Conservation (phyloP, 805 yeast species). For the Brettanomyces anomalus region DNA sequence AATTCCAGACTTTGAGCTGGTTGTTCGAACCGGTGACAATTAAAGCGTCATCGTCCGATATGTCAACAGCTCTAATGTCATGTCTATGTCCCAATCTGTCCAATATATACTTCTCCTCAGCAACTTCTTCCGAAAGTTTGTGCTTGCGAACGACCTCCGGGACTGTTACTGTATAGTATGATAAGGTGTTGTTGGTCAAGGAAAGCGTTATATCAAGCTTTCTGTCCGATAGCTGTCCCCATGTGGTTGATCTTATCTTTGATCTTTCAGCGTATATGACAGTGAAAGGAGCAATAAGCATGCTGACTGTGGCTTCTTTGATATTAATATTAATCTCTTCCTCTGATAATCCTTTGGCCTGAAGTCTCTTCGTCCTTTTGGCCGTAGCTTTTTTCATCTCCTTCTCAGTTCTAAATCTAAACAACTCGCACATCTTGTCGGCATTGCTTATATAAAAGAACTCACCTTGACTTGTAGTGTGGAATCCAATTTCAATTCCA, state of each 20-base stretch:
- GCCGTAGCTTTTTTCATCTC: conserved; percentile 73
- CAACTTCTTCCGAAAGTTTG: conserved; percentile 29
- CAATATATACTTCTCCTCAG: conserved; percentile 42
- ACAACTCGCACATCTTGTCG: conserved; percentile 74
- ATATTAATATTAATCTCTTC: conserved; percentile 49
- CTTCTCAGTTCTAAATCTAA: conserved; percentile 63
- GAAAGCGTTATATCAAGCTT: conserved; percentile 54
- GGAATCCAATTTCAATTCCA: conserved; percentile 52
- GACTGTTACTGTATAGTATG: conserved; percentile 48
- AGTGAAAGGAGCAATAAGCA: conserved; percentile 62
- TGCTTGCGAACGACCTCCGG: conserved; percentile 52
- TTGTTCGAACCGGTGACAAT: conserved; percentile 91
- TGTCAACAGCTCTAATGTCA: conserved; percentile 76
- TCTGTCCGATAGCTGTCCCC: conserved; percentile 45
- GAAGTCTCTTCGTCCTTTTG: conserved; percentile 69
- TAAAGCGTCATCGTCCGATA: conserved; percentile 72
- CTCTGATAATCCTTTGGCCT: conserved; percentile 56
- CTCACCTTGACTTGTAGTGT: conserved; percentile 28
- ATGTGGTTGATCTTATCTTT: conserved; percentile 57
- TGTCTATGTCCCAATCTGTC: conserved; percentile 84
- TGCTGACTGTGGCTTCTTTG: conserved; percentile 39
- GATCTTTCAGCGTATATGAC: conserved; percentile 49
- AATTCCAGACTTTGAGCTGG: conserved; percentile 80
- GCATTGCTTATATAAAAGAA: conserved; percentile 67
- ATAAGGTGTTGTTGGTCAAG: conserved; percentile 66